Evolutionary conservation across 768 basidiomycete genomes (phyloP), one percentile per base, ranked within the genome.

Genomic region (Trametes cinnabarina): DNA sequence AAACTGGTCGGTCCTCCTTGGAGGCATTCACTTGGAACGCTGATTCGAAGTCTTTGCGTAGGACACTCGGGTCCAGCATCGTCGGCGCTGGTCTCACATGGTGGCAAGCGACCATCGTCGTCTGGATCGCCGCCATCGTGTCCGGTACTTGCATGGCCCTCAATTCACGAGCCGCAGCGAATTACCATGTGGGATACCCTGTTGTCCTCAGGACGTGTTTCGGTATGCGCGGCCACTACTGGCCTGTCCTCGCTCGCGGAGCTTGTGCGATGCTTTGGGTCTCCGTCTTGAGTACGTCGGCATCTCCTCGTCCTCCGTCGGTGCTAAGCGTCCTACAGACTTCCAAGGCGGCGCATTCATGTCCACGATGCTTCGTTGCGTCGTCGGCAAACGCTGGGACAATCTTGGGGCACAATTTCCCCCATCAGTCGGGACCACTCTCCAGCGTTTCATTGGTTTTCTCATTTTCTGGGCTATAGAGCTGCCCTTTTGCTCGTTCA

Each of bases 101-200:
- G 60, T 64, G 63, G 63, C 55, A 63, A 30, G 63, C 63, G 22
- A 57, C 59, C 9, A 63, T 63, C 40, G 58, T 55, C 26, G 55
- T 60, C n/a, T 63, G 63, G 63, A 51, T 63, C 19, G 63, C 63
- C 19, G 55, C 63, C n/a, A 47, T 46, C 15, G 59, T 63, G 6
- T 44, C 58, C 20, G 59, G 63, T 4, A 35, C 50, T 2, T 60
- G 58, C 58, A 63, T 63, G 63, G 63, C 59, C 3, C 37, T 63
- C 32, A 63, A 63, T 43, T 60, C 63, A 15, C 51, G 63, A 22
- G 63, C 63, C 3, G 63, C 63, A 6, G 58, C 63, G 1, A 60
- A 63, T 51, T 63, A 63, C 23, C 59, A 63, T 28, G 55, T 63
- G 14, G 63, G 63, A n/a, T 63, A 63, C 40, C 63, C 63, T 19